These are phyloP conservation scores for Thermoascus crustaceus DNA, from an alignment of 2,329 filamentous ascomycete species.

Conservation along the genomic window DNA sequence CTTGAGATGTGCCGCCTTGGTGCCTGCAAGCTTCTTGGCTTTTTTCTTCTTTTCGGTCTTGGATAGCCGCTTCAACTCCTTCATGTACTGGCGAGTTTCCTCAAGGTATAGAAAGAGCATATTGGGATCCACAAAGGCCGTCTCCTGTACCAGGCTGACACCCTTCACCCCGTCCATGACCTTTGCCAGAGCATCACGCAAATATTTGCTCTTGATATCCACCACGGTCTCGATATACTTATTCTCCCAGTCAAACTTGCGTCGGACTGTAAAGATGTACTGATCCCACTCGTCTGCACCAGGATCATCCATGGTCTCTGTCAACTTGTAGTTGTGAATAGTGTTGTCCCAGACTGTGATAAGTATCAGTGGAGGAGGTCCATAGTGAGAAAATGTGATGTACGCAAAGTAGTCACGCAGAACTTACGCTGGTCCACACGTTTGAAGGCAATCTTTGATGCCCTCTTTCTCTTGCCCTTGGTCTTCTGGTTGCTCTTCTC, in stretches of 20 bases:
- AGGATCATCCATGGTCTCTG: constrained; percentile 57
- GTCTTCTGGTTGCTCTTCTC: constrained; percentile 17
- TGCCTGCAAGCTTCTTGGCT: constrained; percentile 25
- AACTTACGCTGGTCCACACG: constrained; percentile 54
- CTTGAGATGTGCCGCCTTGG: constrained; percentile 49
- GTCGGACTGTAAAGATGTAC: constrained; percentile 73
- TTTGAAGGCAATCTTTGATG: constrained; percentile 57
- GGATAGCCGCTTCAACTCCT: constrained; percentile 56
- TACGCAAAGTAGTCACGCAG: not conserved
- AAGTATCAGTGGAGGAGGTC: constrained; percentile 4
- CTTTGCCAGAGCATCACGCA: constrained; percentile 62
- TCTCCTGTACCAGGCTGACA: constrained; percentile 71
- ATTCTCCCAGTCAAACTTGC: constrained; percentile 77
- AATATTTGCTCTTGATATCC: constrained; percentile 74
- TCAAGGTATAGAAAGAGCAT: constrained; percentile 69
- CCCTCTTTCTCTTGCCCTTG: constrained; percentile 39
- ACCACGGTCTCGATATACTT: constrained; percentile 67
- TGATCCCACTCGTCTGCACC: constrained; percentile 62
- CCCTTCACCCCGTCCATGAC: constrained; percentile 71
- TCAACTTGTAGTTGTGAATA: constrained; percentile 59
- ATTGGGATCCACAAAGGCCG: constrained; percentile 64
- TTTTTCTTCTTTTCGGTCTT: constrained; percentile 48
- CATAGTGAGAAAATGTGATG: constrained; percentile 29
- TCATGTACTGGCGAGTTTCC: constrained; percentile 58
- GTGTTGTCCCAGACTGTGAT: constrained; percentile 43